Conservation (phyloP, 2,329 filamentous ascomycete genomes). For the Orbilia blumenaviensis region DNA sequence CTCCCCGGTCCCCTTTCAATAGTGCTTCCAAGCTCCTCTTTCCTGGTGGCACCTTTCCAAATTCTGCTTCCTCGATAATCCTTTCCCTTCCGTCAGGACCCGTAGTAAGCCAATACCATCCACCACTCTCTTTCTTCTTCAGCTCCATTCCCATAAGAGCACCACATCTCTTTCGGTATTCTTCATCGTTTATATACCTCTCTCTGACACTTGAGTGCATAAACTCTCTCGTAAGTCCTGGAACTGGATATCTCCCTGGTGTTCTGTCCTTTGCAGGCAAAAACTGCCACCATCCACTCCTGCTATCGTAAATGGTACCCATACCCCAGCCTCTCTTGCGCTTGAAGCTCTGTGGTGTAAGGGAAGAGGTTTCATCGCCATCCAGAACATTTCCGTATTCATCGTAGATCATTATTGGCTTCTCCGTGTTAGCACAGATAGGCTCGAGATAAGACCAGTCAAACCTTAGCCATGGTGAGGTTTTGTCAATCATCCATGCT, state of each 20-base stretch:
- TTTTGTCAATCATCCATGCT: constrained; percentile 66
- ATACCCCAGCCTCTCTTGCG: constrained; percentile 59
- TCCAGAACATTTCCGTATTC: constrained; percentile 33
- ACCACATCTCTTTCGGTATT: constrained; percentile 44
- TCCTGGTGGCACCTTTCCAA: constrained; percentile 27
- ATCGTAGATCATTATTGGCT: constrained; percentile 27
- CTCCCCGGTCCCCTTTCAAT: constrained; percentile 38
- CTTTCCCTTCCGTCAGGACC: constrained; percentile 1
- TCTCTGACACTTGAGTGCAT: constrained; percentile 56
- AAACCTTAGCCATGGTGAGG: constrained; percentile 60
- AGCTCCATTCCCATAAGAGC: constrained; percentile 41
- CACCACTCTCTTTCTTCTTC: constrained; percentile 32
- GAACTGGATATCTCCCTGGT: constrained; percentile 57
- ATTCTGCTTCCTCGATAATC: constrained; percentile 27
- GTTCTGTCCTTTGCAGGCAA: constrained; percentile 55
- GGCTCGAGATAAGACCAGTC: constrained; percentile 59
- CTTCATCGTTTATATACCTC: constrained; percentile 45
- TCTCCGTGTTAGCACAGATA: constrained; percentile 45
- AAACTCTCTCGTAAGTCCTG: constrained; percentile 50
- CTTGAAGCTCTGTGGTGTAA: constrained; percentile 21
- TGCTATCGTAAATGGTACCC: constrained; percentile 60
- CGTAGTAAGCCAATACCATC: constrained; percentile 40
- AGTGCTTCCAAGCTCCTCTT: constrained; percentile 45
- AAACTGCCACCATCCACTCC: constrained; percentile 54
- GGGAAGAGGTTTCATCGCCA: constrained; percentile 13